phyloP scores from a whole-genome alignment of 108 stramenopile species.

The Licmophora abbreviata region DNA sequence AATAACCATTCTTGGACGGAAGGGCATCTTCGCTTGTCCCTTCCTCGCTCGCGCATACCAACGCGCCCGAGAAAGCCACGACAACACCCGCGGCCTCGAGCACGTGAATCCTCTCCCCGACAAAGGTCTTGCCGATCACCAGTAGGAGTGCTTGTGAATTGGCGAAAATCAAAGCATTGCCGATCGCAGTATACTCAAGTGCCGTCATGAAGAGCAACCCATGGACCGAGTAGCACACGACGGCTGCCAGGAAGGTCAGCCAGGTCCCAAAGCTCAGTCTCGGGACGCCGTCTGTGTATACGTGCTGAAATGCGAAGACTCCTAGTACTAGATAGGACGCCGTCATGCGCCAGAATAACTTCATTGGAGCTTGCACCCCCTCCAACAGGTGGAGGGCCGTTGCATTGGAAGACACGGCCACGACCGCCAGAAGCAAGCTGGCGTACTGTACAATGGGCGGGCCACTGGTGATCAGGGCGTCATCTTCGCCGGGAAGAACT shows the following conservation, averaged over 20 bases:
- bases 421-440: constrained; percentile 29
- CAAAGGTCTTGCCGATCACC: constrained; percentile 32
- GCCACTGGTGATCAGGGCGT: background rate
- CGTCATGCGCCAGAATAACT: constrained; percentile 44
- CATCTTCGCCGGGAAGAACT: no score
- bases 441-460: constrained; percentile 36
- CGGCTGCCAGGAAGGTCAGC: constrained; percentile 29
- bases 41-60: constrained; percentile 41
- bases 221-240: constrained; percentile 30
- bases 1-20: no score
- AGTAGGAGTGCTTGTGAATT: constrained; percentile 36
- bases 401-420: constrained; percentile 49
- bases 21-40: constrained; percentile 6
- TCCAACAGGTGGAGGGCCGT: constrained; percentile 42
- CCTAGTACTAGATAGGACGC: constrained; percentile 27
- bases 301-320: constrained; percentile 11
- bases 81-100: constrained; percentile 39
- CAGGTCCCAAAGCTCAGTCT: constrained; percentile 27
- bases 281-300: constrained; percentile 24
- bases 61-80: constrained; percentile 49
- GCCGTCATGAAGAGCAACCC: constrained; percentile 34
- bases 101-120: constrained; percentile 24
- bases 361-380: constrained; percentile 33
- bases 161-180: constrained; percentile 42
- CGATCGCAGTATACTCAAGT: constrained; percentile 44